Evolutionary conservation across 306 rosid species (phyloP).

Genomic region (Cicer cuneatum): DNA sequence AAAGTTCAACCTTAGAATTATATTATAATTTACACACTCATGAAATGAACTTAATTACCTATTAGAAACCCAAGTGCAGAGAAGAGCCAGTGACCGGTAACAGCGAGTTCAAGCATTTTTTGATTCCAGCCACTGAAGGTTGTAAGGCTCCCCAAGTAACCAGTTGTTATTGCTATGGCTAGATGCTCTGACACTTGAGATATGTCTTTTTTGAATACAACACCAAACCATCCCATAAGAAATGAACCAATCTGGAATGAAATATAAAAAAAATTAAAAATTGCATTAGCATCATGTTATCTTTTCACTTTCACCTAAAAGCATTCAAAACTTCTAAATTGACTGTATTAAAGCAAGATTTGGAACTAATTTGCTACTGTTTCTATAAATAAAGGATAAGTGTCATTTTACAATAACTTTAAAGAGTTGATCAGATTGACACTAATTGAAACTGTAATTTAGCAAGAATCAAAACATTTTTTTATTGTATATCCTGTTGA

Average conservation of each 20-base stretch:
- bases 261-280: neutral
- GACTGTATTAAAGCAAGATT: neutral
- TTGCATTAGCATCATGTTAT: slow-evolving; percentile 15
- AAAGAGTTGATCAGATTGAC: neutral
- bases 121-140: slow-evolving; percentile 97
- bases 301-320: slow-evolving; percentile 1
- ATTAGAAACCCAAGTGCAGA: slow-evolving; percentile 68
- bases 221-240: slow-evolving; percentile 96
- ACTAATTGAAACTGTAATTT: neutral
- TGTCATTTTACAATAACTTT: neutral
- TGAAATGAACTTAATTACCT: slow-evolving; percentile 52
- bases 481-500: neutral
- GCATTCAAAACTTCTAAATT: slow-evolving; percentile 6
- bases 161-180: slow-evolving; percentile 77
- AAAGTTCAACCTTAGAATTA: neutral
- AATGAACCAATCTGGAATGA: slow-evolving; percentile 78
- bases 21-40: neutral
- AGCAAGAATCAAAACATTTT: neutral
- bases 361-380: slow-evolving; percentile 5
- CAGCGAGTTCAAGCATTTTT: slow-evolving; percentile 84
- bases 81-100: slow-evolving; percentile 69
- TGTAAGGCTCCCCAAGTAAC: slow-evolving; percentile 93
- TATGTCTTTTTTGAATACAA: slow-evolving; percentile 79
- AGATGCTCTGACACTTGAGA: slow-evolving; percentile 68
- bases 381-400: slow-evolving; percentile 2